These are phyloP conservation scores for Thozetella sp. DNA, from an alignment of 495 filamentous ascomycete genomes.

Conservation along the genomic window DNA sequence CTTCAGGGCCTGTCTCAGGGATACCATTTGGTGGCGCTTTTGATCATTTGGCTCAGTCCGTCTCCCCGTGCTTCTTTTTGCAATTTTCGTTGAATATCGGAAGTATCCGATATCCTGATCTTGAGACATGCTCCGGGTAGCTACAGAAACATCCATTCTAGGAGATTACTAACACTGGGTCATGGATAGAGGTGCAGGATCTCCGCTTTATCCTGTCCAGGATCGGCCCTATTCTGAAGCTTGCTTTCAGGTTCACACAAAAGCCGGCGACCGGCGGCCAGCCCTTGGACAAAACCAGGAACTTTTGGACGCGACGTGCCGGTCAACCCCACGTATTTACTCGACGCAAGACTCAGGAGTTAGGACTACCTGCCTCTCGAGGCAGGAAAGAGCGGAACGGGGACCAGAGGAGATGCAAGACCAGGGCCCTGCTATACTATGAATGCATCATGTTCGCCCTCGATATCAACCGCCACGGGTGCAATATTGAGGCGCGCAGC, in stretches of 20 bases:
- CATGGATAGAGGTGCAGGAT: no score
- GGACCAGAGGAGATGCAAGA: background rate
- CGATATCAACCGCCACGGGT: background rate
- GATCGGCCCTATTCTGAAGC: background rate
- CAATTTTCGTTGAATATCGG: no score
- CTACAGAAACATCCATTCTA: no score
- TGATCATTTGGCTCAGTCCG: background rate
- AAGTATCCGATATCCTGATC: no score
- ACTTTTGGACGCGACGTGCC: background rate
- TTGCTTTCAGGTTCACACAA: background rate
- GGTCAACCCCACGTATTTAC: background rate
- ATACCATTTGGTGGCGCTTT: background rate
- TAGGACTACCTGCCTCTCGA: background rate
- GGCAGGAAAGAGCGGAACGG: background rate
- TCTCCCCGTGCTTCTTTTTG: no score
- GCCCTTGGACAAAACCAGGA: background rate
- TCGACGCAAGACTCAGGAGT: background rate
- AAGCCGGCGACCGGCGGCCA: background rate
- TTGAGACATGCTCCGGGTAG: no score
- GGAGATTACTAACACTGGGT: no score
- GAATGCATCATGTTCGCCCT: background rate
- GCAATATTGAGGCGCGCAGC: background rate
- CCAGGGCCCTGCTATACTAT: background rate
- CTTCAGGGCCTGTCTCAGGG: background rate
- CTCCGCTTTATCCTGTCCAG: background rate